Evolutionary conservation across 805 yeast species (phyloP), one percentile per base, ranked within the genome.

Genomic region (Naumovozyma baii): DNA sequence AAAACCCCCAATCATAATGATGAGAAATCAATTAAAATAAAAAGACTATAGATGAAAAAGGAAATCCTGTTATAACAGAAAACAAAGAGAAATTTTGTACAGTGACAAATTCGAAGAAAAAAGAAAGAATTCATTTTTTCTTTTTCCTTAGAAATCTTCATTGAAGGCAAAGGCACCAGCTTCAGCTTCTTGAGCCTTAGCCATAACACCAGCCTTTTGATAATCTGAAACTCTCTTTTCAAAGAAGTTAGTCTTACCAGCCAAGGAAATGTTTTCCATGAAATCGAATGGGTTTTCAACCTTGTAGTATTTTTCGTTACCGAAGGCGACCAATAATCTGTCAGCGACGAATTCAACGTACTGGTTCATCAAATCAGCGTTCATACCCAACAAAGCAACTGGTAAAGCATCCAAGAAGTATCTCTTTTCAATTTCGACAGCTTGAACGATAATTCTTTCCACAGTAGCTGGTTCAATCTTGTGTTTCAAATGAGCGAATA

Each of bases 131-230:
- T n/a, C n/a, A n/a, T n/a, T n/a, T n/a, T n/a, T n/a, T n/a, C n/a
- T n/a, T n/a, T n/a, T n/a, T n/a, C n/a, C n/a, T 70, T 79, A 90
- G 67, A 90, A 90, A 58, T 92, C 97, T 67, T 90, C 98, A 65
- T 88, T 95, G 55, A 92, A 81, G 36, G 82, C 69, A 68, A 90
- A 88, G 34, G 76, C 74, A 61, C 69, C 69, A 41, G 70, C 72
- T 47, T 66, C 69, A 45, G 70, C 61, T 52, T 77, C 74, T 50
- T 67, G 65, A 39, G 77, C 64, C 50, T 73, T 72, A 50, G 95
- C 90, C 92, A 90, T 90, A 58, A 90, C 98, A 72, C 98, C 97
- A 43, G 98, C 97, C 72, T 90, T 92, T 71, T 90, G 98, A 70
- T 90, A 90, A 68, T 90, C 98, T 43, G 95, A 83, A 42, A 90